Conservation (phyloP, 1,284 basidiomycete genomes). For the Calocybe gambosa region DNA sequence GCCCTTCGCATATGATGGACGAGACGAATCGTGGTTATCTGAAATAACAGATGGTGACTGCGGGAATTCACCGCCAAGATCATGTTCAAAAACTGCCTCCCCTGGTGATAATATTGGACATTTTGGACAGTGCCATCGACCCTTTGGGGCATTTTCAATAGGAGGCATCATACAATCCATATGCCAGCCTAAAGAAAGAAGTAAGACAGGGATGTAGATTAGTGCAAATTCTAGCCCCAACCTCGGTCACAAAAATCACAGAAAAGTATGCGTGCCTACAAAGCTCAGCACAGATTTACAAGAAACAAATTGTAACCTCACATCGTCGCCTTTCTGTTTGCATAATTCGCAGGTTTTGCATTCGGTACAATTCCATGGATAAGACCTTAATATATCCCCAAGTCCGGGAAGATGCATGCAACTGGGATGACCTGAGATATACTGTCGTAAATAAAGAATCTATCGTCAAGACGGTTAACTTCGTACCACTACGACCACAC, state of each 20-base stretch:
- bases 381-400: conserved; percentile 53
- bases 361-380: conserved; percentile 87
- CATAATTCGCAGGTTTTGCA: conserved; percentile 95
- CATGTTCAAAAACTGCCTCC: conserved; percentile 8
- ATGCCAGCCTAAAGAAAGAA: conserved; percentile 69
- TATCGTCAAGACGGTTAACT: conserved; percentile 7
- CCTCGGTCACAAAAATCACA: conserved; percentile 95
- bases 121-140: conserved; percentile 68
- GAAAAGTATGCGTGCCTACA: conserved; percentile 78
- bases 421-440: conserved; percentile 61
- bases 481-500: conserved; percentile 49
- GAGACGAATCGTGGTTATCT: conserved; percentile 44
- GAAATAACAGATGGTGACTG: conserved; percentile 10
- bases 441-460: neutral
- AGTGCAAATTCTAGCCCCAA: conserved; percentile 21
- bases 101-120: conserved; percentile 36
- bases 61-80: conserved; percentile 10
- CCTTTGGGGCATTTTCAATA: conserved; percentile 64
- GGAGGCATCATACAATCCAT: conserved; percentile 81
- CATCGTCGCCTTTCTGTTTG: conserved; percentile 81
- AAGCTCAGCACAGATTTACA: conserved; percentile 14
- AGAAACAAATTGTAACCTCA: conserved; percentile 38
- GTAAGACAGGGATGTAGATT: conserved; percentile 11
- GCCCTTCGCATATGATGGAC: conserved; percentile 33
- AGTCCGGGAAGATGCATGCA: conserved; percentile 62